Base-by-base conservation (phyloP, 1,284 basidiomycete species). In the Cryptococcus sp. region DNA sequence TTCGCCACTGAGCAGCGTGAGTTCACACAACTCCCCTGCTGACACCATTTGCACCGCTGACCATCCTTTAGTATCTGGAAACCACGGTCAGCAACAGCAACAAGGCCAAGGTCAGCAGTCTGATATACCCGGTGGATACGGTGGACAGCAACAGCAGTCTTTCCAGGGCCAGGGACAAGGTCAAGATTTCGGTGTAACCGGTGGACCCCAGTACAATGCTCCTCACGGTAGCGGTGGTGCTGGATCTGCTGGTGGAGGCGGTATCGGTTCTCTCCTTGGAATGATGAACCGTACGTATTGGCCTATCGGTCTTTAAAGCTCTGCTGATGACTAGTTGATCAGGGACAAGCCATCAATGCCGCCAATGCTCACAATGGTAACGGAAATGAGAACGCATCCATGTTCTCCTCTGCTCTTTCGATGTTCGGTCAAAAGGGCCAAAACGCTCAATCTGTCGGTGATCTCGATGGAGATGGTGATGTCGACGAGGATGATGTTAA, bases 401-500 rank as follows among this genome's bases (percentile, higher is more conserved):
- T 67, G 24, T 67, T 70, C 61, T 62, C 60, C 23, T 50, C 54
- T 18, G 67, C 67, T 13, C 46, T 70, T 37, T 43, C 46, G 34
- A 52, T 52, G 45, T 25, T 68, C 36, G 46, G 52, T 44, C 51
- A 53, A 48, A 69, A 70, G 62, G 63, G 64, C 60, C 48, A 57
- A 46, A 59, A 62, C 52, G 59, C 41, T 9, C 10, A 43, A 19
- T 14, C 16, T 4, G 41, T 21, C 7, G 41, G 23, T 21, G 41
- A 43, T 24, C 41, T 43, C 41, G 46, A 56, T 14, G 56, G 61
- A 9, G 56, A 69, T 51, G 61, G 57, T 34, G 54, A 66, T 44
- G 61, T 88, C 34, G 80, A 89, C 65, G 87, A 89, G 64, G 78
- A 84, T n/a, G 73, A 78, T 9, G 82, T 85, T 7, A 62, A 72